phyloP scores from a whole-genome alignment of 768 basidiomycete genomes.

The Hygrophorus russula region DNA sequence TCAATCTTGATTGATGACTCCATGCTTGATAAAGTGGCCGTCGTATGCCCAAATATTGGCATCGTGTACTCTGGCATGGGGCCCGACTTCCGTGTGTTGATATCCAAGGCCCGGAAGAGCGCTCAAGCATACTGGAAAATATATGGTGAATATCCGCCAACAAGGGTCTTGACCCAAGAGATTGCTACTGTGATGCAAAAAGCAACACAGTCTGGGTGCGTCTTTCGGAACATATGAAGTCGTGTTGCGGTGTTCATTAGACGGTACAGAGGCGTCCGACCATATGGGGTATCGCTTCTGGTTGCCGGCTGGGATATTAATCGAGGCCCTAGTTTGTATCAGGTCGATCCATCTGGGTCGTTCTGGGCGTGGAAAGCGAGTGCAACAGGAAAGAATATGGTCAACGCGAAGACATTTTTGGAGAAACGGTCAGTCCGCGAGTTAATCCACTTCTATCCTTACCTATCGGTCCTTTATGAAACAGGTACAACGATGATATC shows the following conservation, averaged over 20 bases:
- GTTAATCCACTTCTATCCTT: conserved; percentile 8
- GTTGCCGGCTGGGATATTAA: conserved; percentile 95
- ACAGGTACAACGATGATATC: conserved; percentile 97
- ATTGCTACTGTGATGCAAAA: conserved; percentile 98
- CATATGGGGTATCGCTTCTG: conserved; percentile 95
- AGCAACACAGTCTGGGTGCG: conserved; percentile 96
- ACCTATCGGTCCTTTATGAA: conserved; percentile 12
- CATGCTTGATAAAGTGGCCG: conserved; percentile 93
- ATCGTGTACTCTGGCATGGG: conserved; percentile 99
- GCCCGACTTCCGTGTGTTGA: conserved; percentile 92
- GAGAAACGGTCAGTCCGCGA: conserved; percentile 79
- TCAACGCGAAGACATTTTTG: conserved; percentile 98
- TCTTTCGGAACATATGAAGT: conserved; percentile 8
- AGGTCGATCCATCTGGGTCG: conserved; percentile 97
- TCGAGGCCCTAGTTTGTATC: conserved; percentile 94
- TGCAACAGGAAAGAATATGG: conserved; percentile 99
- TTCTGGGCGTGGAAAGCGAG: conserved; percentile 99
- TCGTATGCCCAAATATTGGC: conserved; percentile 97
- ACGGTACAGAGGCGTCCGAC: conserved; percentile 78
- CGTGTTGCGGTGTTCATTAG: conserved; percentile 20
- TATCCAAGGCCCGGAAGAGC: conserved; percentile 91
- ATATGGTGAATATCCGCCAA: conserved; percentile 96
- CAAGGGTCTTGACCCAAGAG: conserved; percentile 91
- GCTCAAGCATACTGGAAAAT: conserved; percentile 99
- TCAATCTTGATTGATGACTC: conserved; percentile 97